Base-by-base conservation (phyloP, 192 early-diverging fungal species). In the Coemansia sp. region DNA sequence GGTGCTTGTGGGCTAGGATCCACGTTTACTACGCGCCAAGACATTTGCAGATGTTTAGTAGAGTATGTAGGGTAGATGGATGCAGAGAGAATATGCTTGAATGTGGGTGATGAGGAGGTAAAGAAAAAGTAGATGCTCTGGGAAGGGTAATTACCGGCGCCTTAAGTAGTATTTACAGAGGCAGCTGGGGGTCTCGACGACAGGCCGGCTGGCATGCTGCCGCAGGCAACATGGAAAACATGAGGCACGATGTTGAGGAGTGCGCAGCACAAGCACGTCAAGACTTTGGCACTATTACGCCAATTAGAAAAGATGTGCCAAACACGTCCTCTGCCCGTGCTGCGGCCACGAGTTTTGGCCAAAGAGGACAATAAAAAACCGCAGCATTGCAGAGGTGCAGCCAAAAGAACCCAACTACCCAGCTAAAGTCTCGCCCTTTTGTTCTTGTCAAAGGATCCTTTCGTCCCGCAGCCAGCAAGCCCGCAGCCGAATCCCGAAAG, bases 181-280 rank as follows among this genome's bases (percentile, higher is more conserved):
- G 18, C 27, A 12, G 29, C 27, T 29, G 12, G 31, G 9, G 27
- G 13, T 29, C 57, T 18, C 33, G n/a, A 55, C 27, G 3, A 15
- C 22, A 15, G 49, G 49, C 20, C 20, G 27, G 54, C 24, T 9
- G 54, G 27, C 7, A n/a, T 59, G 31, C 31, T 33, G 29, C 57
- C 33, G 57, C 57, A 59, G 33, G 16, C 57, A 59, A 59, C 57
- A 16, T 59, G 57, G 57, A 33, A 15, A 59, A 24, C 31, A 31
- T n/a, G 57, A 16, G 7, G 33, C 31, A 1, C 15, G 6, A 18
- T 5, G 57, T 36, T 33, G 57, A 59, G 57, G 15, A 34, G 57
- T 18, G 57, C 57, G 57, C 57, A 59, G 57, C 29, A 33, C 49
- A 51, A 51, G 49, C 16, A 34, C 57, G 2, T 36, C 15, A 24